Base-by-base conservation (phyloP, 352 stramenopile species). In the Phytophthora pseudosyringae region DNA sequence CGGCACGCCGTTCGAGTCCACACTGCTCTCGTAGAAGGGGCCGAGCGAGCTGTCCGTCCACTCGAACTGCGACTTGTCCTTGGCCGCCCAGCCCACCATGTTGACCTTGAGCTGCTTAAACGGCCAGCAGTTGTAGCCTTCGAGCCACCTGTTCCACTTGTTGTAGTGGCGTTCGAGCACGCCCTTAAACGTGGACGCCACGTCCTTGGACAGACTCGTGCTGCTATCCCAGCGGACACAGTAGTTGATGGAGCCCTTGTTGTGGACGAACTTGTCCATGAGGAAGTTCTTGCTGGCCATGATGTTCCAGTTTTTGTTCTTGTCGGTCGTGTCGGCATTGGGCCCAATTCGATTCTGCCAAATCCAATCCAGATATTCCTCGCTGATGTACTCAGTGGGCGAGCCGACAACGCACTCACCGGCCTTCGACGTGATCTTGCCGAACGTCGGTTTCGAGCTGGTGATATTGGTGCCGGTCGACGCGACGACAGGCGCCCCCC, bases 121-220 rank as follows among this genome's bases (percentile, higher is more conserved):
- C 7, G 64, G 64, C 64, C 64, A 71, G 44, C 57, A 71, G 16
- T 62, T 67, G 57, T 71, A 71, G 28, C 59, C 57, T 6, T 58
- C 59, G 3, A 71, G 44, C 64, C 64, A 71, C 16, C 46, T 47
- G 50, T 71, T 71, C 64, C 64, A 71, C 44, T 40, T 45, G 28
- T 71, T 67, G 36, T 55, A 67, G 49, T 71, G 64, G 40, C 64
- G 64, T 39, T 57, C 43, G 4, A 69, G 5, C 0, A 69, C 29
- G 0, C 25, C 53, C n/a, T 69, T 5, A 16, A 69, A 55, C 40
- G 44, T 49, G 31, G 53, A 59, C 3, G 61, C 61, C 10, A 40
- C 35, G 3, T 13, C 6, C 26, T 59, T 69, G 6, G 21, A 29
- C 25, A 69, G 26, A 2, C 10, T 58, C 6, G 32, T 55, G 13